phyloP scores from a whole-genome alignment of 257 asterid genomes.

The Ilex aquifolium region DNA sequence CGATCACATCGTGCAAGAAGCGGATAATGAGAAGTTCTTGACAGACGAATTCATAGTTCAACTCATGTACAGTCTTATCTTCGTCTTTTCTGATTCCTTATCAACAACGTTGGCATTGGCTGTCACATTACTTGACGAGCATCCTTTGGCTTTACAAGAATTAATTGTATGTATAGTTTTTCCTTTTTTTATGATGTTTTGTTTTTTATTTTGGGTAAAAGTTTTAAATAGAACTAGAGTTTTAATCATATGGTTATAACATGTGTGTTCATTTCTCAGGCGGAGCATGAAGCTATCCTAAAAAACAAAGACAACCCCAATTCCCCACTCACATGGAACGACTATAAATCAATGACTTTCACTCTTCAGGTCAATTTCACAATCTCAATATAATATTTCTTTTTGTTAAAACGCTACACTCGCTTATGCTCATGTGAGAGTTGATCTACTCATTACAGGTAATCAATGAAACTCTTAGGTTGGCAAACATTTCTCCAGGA shows the following conservation, averaged over 20 bases:
- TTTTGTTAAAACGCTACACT: background rate
- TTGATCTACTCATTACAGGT: background rate
- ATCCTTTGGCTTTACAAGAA: constrained; percentile 11
- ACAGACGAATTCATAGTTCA: constrained; percentile 15
- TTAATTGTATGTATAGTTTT: constrained; percentile 12
- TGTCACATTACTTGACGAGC: constrained; percentile 18
- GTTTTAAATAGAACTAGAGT: too few species aligned
- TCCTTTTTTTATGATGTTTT: too few species aligned
- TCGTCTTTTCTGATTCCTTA: constrained; percentile 7
- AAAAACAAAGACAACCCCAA: constrained; percentile 8
- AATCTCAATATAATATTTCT: background rate
- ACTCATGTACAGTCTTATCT: constrained; percentile 4
- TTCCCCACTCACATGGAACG: constrained; percentile 20
- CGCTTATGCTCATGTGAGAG: background rate
- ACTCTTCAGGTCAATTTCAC: constrained; percentile 16
- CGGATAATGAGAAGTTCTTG: constrained; percentile 6
- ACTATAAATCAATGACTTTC: constrained; percentile 30
- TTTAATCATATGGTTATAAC: too few species aligned
- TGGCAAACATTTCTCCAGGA: constrained; percentile 4
- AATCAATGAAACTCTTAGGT: constrained; percentile 5
- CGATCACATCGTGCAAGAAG: constrained; percentile 12
- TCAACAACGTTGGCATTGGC: constrained; percentile 11
- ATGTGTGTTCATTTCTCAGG: constrained; percentile 5
- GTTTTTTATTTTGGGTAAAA: background rate
- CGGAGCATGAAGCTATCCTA: constrained; percentile 25